phyloP scores from a whole-genome alignment of 1,139 yeast species.

The Lodderomyces jiufengensis region DNA sequence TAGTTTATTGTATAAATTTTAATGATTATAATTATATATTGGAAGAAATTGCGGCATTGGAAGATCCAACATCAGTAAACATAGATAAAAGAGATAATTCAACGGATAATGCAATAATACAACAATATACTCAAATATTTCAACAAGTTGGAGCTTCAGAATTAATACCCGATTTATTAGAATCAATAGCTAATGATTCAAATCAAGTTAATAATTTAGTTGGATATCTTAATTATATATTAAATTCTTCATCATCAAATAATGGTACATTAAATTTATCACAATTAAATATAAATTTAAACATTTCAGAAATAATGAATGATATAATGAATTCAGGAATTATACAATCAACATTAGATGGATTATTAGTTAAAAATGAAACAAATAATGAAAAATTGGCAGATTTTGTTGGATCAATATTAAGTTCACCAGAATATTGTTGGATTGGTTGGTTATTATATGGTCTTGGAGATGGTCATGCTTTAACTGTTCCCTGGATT shows the following conservation, averaged over 20 bases:
- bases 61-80: constrained; percentile 1
- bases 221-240: constrained; percentile 12
- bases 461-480: constrained; percentile 31
- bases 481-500: constrained; percentile 26
- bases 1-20: constrained; percentile 4
- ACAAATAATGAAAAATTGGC: constrained; percentile 27
- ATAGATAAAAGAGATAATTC: constrained; percentile 18
- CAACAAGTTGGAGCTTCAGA: constrained; percentile 27
- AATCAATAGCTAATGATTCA: constrained; percentile 24
- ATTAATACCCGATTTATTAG: constrained; percentile 25
- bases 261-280: constrained; percentile 46
- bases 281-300: constrained; percentile 24
- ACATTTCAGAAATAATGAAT: constrained; percentile 19
- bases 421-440: constrained; percentile 19
- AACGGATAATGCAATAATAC: constrained; percentile 8
- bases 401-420: constrained; percentile 21
- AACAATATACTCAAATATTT: constrained; percentile 22
- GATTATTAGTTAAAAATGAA: constrained; percentile 25
- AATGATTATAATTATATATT: constrained; percentile 8
- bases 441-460: constrained; percentile 30
- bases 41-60: constrained; percentile 6
- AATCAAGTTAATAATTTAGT: constrained; percentile 22
- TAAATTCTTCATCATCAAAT: constrained; percentile 2
- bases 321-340: constrained; percentile 25
- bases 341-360: constrained; percentile 21